phyloP scores from a whole-genome alignment of 441 rosid species.

The Melastoma candidum region DNA sequence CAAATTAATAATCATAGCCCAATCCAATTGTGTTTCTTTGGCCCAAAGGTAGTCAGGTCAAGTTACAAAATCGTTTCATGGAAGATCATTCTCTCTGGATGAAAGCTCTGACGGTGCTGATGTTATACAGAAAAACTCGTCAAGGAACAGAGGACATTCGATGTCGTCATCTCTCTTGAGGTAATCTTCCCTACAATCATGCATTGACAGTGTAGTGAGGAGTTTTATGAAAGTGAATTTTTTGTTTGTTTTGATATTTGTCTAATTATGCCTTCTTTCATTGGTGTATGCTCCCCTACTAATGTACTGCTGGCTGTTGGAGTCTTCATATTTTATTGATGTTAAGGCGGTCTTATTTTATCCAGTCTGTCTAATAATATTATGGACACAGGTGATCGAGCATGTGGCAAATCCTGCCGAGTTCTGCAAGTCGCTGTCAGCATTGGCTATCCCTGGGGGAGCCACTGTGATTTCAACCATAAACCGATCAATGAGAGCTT shows the following conservation, averaged over 20 bases:
- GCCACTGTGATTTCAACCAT: slow-evolving; percentile 74
- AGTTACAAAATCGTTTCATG: too few species aligned
- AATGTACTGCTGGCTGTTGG: too few species aligned
- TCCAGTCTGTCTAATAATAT: too few species aligned
- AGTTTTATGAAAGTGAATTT: too few species aligned
- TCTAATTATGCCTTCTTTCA: neutral
- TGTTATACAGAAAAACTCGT: slow-evolving; percentile 58
- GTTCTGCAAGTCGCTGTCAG: slow-evolving; percentile 80
- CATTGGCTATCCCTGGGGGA: slow-evolving; percentile 53
- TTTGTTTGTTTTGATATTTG: too few species aligned
- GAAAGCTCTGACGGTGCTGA: slow-evolving; percentile 7
- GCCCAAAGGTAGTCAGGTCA: neutral
- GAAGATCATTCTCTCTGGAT: slow-evolving; percentile 5
- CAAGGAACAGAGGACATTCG: slow-evolving; percentile 69
- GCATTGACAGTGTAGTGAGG: neutral
- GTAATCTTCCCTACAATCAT: slow-evolving; percentile 17
- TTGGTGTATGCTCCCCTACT: neutral
- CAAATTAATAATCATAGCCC: neutral
- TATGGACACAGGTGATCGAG: slow-evolving; percentile 64
- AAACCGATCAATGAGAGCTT: slow-evolving; percentile 80
- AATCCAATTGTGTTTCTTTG: neutral
- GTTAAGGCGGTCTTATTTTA: too few species aligned
- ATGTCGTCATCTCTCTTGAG: slow-evolving; percentile 83
- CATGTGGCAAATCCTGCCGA: slow-evolving; percentile 88
- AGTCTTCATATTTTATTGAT: too few species aligned